Conservation (phyloP, 371 early-diverging fungal species). For the Mortierella sp. region DNA sequence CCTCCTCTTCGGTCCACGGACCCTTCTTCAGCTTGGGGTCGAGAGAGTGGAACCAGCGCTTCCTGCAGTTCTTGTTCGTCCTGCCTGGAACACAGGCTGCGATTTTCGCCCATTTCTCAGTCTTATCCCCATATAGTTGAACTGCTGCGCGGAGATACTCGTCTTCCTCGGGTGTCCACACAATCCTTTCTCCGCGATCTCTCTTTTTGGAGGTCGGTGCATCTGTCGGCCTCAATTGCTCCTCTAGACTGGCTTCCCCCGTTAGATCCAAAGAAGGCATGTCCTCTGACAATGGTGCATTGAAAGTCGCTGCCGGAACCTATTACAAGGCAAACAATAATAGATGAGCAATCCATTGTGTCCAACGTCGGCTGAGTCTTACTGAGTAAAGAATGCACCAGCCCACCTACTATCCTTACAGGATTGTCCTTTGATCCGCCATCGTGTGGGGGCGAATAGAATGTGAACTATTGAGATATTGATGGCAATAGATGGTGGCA, state of each 20-base stretch:
- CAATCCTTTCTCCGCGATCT: constrained; percentile 48
- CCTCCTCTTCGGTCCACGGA: constrained; percentile 85
- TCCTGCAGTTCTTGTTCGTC: constrained; percentile 85
- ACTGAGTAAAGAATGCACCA: too few relatives aligned
- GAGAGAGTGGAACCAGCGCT: constrained; percentile 86
- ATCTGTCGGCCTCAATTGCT: constrained; percentile 19
- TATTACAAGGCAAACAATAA: too few relatives aligned
- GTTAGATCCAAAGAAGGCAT: constrained; percentile 41
- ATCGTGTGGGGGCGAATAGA: constrained; percentile 30
- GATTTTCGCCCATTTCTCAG: constrained; percentile 86
- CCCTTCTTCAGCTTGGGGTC: constrained; percentile 83
- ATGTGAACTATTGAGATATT: constrained; percentile 24
- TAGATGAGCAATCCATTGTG: background rate
- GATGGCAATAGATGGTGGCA: background rate
- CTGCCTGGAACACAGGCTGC: constrained; percentile 84
- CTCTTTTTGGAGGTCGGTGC: constrained; percentile 22
- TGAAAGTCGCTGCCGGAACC: constrained; percentile 35
- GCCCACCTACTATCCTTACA: constrained; percentile 22
- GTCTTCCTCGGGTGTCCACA: constrained; percentile 85
- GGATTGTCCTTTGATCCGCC: constrained; percentile 23
- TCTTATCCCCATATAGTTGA: constrained; percentile 78
- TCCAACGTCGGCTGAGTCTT: too few relatives aligned
- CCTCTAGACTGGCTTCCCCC: constrained; percentile 25
- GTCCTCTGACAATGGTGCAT: constrained; percentile 18
- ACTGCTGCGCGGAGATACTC: constrained; percentile 75